These are phyloP conservation scores for Boletus smithii DNA, from an alignment of 1,284 basidiomycete genomes.

Conservation along the genomic window DNA sequence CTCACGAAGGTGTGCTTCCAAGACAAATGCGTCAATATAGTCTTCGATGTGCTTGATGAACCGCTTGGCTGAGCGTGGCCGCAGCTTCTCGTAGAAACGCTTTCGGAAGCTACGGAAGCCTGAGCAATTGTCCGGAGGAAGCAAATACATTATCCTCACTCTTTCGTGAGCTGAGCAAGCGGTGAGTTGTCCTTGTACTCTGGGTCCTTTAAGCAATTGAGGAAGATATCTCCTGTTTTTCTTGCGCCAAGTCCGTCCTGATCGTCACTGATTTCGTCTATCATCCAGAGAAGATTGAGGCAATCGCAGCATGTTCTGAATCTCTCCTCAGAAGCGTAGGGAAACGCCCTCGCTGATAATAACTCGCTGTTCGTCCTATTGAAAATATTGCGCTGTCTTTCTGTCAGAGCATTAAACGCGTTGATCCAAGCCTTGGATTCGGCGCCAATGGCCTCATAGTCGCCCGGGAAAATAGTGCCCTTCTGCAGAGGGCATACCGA, in stretches of 20 bases:
- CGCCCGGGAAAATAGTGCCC: constrained; percentile 5
- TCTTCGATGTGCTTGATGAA: constrained; percentile 53
- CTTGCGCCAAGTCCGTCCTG: constrained; percentile 56
- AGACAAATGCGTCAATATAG: constrained; percentile 55
- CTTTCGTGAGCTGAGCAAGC: constrained; percentile 56
- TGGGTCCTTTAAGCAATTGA: constrained; percentile 50
- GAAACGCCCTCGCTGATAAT: constrained; percentile 59
- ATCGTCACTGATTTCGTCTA: constrained; percentile 70
- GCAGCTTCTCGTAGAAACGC: constrained; percentile 45
- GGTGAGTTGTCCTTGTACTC: constrained; percentile 53
- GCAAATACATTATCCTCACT: constrained; percentile 42
- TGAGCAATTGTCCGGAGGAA: background rate
- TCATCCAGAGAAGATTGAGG: constrained; percentile 62
- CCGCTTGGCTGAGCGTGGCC: constrained; percentile 42
- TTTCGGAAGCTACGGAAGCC: constrained; percentile 45
- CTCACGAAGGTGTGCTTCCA: constrained; percentile 61
- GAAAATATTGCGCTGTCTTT: constrained; percentile 59
- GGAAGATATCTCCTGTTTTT: constrained; percentile 50
- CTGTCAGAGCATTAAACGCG: constrained; percentile 55
- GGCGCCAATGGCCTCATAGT: constrained; percentile 27
- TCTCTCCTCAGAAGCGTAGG: constrained; percentile 55
- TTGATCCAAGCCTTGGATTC: constrained; percentile 64
- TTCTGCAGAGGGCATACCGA: constrained; percentile 7
- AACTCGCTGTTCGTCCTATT: constrained; percentile 59
- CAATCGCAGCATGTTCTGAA: constrained; percentile 64